Evolutionary conservation across 768 basidiomycete species (phyloP), one percentile per base, ranked within the genome.

Genomic region (Boletus rufocinnamomeus): DNA sequence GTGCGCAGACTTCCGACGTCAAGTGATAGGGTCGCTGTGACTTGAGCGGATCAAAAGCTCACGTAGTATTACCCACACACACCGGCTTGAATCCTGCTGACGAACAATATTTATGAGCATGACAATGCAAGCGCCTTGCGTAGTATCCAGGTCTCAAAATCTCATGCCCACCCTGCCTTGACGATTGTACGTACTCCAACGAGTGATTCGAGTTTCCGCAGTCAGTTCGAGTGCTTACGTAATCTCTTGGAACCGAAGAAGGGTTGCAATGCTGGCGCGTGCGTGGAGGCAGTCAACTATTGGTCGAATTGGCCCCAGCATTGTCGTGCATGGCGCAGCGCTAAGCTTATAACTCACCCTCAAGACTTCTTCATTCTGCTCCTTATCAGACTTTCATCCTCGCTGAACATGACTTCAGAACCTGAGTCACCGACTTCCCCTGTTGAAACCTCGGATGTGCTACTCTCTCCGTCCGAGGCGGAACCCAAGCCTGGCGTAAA

Each of bases 401-500:
- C 34, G 38, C 55, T 19, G 44, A 45, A 37, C 54, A 71, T 69
- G 69, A 21, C 56, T 35, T 64, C 66, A 9, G 62, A 62, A 38
- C 50, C 59, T 1, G 69, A 62, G 11, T 74, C 75, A 11, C 73
- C 73, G 6, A 67, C 70, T 28, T 79, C 79, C 10, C 77, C 83
- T 8, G 76, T 73, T 28, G 89, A 90, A 56, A 88, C 90, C 27
- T 87, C 86, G 8, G 90, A 90, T 66, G 58, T 59, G 28, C 56
- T 80, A 3, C 66, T 80, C 55, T 83, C 79, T 61, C 72, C 73
- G 40, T 72, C 77, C 46, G 83, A 85, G 60, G 75, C 78, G 56
- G 87, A 89, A 64, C 88, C 88, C n/a, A 80, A 76, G 52, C 90
- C 90, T 54, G 91, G 91, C 37, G 59, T 92, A 27, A 75, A 87